phyloP scores from a whole-genome alignment of 768 basidiomycete genomes.

The Boletus speciosus region DNA sequence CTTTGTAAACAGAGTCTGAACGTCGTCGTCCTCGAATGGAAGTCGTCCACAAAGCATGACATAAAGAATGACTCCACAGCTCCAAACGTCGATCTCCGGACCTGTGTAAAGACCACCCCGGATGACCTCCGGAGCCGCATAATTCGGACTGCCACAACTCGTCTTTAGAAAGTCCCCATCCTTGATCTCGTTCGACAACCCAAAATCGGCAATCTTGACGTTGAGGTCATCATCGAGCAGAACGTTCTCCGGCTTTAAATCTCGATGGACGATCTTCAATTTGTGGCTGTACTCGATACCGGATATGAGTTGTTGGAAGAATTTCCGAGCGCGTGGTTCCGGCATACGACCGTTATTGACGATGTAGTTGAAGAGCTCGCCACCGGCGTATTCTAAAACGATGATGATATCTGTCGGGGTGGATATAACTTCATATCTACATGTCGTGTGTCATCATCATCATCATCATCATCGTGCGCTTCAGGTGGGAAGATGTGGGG shows the following conservation, averaged over 20 bases:
- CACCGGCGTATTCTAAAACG: constrained; percentile 94
- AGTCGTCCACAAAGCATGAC: constrained; percentile 95
- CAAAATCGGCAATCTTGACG: constrained; percentile 99
- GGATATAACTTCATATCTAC: constrained; percentile 83
- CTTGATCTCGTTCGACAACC: constrained; percentile 91
- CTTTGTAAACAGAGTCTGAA: constrained; percentile 88
- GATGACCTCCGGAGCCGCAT: constrained; percentile 98
- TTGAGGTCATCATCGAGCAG: constrained; percentile 80
- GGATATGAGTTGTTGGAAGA: constrained; percentile 98
- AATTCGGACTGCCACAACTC: constrained; percentile 97
- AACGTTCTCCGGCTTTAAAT: constrained; percentile 96
- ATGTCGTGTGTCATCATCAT: not conserved
- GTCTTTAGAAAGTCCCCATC: constrained; percentile 97
- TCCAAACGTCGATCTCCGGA: constrained; percentile 99
- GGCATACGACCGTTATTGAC: constrained; percentile 90
- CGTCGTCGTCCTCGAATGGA: constrained; percentile 97
- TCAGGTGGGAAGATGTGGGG: too few species aligned
- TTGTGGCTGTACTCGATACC: constrained; percentile 97
- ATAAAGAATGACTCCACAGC: constrained; percentile 96
- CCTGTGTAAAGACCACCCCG: constrained; percentile 93
- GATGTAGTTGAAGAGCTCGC: constrained; percentile 98
- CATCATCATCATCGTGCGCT: too few species aligned
- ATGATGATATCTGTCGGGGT: constrained; percentile 96
- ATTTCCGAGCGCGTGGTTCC: constrained; percentile 81
- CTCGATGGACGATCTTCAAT: constrained; percentile 96